A percentile compares a stretch with the other conserved stretches of the same genome.
These are phyloP conservation scores for Sarocladium brachiariae DNA, from an alignment of 2,329 filamentous ascomycete species.

Conservation along the genomic window DNA sequence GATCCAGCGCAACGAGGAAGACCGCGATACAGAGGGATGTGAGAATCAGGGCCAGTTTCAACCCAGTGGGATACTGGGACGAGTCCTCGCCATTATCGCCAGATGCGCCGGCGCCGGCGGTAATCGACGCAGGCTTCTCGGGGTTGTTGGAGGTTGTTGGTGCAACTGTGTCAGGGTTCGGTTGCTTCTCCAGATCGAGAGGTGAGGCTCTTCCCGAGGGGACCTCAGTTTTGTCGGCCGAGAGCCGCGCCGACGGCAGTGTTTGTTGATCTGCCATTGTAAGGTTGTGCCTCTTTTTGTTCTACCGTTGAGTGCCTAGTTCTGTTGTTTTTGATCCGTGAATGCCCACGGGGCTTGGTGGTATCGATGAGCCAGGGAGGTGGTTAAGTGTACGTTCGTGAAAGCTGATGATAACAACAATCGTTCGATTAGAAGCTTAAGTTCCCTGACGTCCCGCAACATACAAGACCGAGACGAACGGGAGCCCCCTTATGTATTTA, in stretches of 20 bases:
- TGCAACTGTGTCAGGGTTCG: neutral
- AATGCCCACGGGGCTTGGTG: too few relatives aligned
- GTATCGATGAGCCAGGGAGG: too few relatives aligned
- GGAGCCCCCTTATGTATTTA: too few relatives aligned
- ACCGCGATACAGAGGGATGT: slow-evolving; percentile 37
- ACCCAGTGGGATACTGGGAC: slow-evolving; percentile 30
- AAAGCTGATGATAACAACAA: too few relatives aligned
- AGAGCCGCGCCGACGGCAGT: neutral
- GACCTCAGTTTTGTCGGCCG: slow-evolving; percentile 5
- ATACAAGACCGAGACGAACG: too few relatives aligned
- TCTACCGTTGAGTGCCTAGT: too few relatives aligned
- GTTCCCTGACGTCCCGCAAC: too few relatives aligned
- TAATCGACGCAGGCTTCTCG: slow-evolving; percentile 7
- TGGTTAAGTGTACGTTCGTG: too few relatives aligned
- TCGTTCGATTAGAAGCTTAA: too few relatives aligned
- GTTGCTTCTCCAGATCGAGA: neutral
- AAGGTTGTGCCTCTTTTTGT: neutral
- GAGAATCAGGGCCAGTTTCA: slow-evolving; percentile 35
- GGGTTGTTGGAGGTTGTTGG: slow-evolving; percentile 5
- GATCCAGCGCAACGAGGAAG: slow-evolving; percentile 44
- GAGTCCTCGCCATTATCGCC: slow-evolving; percentile 14
- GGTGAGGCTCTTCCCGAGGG: slow-evolving; percentile 5
- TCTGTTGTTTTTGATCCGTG: too few relatives aligned
- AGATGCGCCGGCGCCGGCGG: slow-evolving; percentile 3
- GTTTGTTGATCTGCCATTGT: neutral